Evolutionary conservation across 2,329 filamentous ascomycete species (phyloP).

Genomic region (Helotiales sp.): DNA sequence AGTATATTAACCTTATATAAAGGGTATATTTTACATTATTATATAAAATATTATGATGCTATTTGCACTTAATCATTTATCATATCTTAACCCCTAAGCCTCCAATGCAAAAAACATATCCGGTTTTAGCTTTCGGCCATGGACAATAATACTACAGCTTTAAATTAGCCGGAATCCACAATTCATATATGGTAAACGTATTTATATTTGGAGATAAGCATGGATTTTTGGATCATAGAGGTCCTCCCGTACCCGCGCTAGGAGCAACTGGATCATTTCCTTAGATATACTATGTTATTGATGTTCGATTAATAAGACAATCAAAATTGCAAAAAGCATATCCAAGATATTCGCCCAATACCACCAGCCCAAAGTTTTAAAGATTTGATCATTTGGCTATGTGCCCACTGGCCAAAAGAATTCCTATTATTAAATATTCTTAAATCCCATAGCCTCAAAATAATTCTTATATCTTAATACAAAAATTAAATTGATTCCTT

Average conservation of each 20-base stretch:
- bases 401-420: background rate
- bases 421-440: background rate
- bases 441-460: background rate
- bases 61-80: slow-evolving; percentile 2
- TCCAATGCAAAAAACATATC: background rate
- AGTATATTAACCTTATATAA: background rate
- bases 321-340: slow-evolving; percentile 3
- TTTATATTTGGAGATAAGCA: slow-evolving; percentile 7
- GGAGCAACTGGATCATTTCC: background rate
- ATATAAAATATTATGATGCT: background rate
- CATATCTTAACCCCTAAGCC: slow-evolving; percentile 6
- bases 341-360: background rate
- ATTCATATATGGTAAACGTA: background rate
- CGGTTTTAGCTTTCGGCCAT: slow-evolving; percentile 7
- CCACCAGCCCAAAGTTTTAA: background rate
- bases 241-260: background rate
- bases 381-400: background rate
- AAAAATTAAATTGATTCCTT: slow-evolving; percentile 9
- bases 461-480: slow-evolving; percentile 6
- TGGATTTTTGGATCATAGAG: background rate
- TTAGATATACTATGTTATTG: background rate
- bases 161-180: background rate
- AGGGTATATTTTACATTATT: slow-evolving; percentile 3
- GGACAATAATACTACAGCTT: slow-evolving; percentile 3
- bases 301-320: background rate